Percentiles rank a stretch among this genome's conserved stretches.
Conservation (phyloP, 1,284 basidiomycete genomes). For the Austroboletus niveus region DNA sequence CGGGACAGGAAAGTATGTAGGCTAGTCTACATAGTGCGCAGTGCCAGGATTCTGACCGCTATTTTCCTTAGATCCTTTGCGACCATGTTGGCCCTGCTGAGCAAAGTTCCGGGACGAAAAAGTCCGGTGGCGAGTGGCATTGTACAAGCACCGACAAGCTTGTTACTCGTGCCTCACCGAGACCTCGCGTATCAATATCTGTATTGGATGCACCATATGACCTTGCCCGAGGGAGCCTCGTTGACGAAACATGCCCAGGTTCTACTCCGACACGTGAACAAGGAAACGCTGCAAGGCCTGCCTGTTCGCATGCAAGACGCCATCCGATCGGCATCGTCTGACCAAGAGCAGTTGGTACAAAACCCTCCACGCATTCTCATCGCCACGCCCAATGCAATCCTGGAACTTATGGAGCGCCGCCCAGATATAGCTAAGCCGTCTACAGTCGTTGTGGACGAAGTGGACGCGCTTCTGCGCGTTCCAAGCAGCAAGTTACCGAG, state of each 20-base stretch:
- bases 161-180: slow-evolving; percentile 72
- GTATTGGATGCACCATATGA: slow-evolving; percentile 63
- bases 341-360: slow-evolving; percentile 40
- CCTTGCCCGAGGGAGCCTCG: slow-evolving; percentile 32
- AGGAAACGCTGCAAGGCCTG: slow-evolving; percentile 30
- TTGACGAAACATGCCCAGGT: slow-evolving; percentile 53
- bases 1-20: slow-evolving; percentile 74
- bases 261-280: slow-evolving; percentile 45
- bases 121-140: slow-evolving; percentile 1
- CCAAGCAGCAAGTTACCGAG: slow-evolving; percentile 39
- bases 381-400: slow-evolving; percentile 64
- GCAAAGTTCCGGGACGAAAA: slow-evolving; percentile 42
- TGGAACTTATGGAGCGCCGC: slow-evolving; percentile 52
- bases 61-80: slow-evolving; percentile 64
- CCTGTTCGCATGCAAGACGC: slow-evolving; percentile 30
- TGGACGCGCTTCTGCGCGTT: slow-evolving; percentile 63
- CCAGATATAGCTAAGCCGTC: slow-evolving; percentile 44
- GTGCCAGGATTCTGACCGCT: background rate
- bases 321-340: slow-evolving; percentile 35
- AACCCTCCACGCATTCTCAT: slow-evolving; percentile 65
- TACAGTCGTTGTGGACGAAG: slow-evolving; percentile 70
- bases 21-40: background rate
- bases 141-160: slow-evolving; percentile 40
- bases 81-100: slow-evolving; percentile 60
- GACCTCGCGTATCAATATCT: slow-evolving; percentile 69